Evolutionary conservation across 345 rosid species (phyloP), one percentile per base, ranked within the genome.

Genomic region (Aquilaria yunnanensis): DNA sequence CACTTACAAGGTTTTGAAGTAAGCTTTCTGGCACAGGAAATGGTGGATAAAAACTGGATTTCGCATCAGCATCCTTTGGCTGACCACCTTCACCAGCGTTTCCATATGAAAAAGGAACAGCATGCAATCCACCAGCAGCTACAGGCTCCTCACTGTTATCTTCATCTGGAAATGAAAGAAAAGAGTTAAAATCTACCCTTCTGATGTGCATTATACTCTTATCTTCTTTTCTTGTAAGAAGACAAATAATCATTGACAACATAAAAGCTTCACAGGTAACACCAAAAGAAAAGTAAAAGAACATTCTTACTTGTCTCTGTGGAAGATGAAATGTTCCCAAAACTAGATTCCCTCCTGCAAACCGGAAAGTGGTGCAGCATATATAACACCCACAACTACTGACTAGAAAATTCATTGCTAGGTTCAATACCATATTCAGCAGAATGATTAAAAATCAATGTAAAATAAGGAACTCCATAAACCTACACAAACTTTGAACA

Each of bases 41-140:
- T 11, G 95, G 82, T 61, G 97, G 99, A n/a, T 9, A 74, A 70
- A 85, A 94, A 56, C 59, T 75, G 77, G 89, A 75, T 33, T 81
- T 88, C 2, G 49, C 66, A 63, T 82, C 83, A 49, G 72, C 57
- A 65, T 57, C 63, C 72, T 74, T 85, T 65, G 67, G 77, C 51
- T 76, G 74, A 50, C 13, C 33, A 33, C 73, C 60, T 63, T 83
- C 83, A 63, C 69, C 74, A 52, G 81, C 31, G 62, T 76, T 77
- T 76, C 92, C 96, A 69, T 94, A 94, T 30, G 92, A 79, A 68
- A 85, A 86, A 14, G 85, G 79, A 58, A 90, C 92, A 46, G 95
- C 79, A 56, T 67, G 71, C 76, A 70, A 88, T 63, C 82, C 80
- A 70, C 68, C 74, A 14, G 46, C 56, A 70, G 60, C 75, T 41